Evolutionary conservation across 495 filamentous ascomycete genomes (phyloP).

Genomic region (Hypoxylon trugodes): DNA sequence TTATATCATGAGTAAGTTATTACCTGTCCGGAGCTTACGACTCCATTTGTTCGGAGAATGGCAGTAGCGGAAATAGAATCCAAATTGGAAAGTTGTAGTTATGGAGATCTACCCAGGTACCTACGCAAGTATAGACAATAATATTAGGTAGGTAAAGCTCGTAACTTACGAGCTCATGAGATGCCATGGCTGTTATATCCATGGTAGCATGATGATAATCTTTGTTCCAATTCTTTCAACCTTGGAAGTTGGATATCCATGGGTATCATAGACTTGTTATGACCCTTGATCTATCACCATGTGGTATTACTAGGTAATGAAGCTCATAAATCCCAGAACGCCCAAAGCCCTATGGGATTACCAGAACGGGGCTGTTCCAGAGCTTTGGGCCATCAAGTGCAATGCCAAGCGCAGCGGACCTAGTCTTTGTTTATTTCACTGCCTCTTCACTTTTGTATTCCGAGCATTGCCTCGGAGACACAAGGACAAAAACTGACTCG

Average conservation of each 20-base stretch:
- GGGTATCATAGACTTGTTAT: not conserved
- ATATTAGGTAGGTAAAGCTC: no score
- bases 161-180: not conserved
- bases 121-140: no score
- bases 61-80: not conserved
- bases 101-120: not conserved
- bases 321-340: constrained; percentile 7
- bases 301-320: not conserved
- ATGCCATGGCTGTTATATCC: not conserved
- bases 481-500: constrained; percentile 7
- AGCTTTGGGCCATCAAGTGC: constrained; percentile 7
- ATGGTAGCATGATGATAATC: not conserved
- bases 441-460: constrained; percentile 2
- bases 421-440: constrained; percentile 8
- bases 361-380: constrained; percentile 8
- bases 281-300: not conserved
- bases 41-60: constrained; percentile 1
- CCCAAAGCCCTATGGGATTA: constrained; percentile 18
- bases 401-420: constrained; percentile 5
- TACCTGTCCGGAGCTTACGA: not conserved
- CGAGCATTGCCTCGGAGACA: constrained; percentile 7
- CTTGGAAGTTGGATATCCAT: not conserved
- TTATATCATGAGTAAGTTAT: not conserved
- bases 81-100: not conserved
- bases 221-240: not conserved